phyloP scores from a whole-genome alignment of 2,329 filamentous ascomycete species.

The Diaporthe sp. region DNA sequence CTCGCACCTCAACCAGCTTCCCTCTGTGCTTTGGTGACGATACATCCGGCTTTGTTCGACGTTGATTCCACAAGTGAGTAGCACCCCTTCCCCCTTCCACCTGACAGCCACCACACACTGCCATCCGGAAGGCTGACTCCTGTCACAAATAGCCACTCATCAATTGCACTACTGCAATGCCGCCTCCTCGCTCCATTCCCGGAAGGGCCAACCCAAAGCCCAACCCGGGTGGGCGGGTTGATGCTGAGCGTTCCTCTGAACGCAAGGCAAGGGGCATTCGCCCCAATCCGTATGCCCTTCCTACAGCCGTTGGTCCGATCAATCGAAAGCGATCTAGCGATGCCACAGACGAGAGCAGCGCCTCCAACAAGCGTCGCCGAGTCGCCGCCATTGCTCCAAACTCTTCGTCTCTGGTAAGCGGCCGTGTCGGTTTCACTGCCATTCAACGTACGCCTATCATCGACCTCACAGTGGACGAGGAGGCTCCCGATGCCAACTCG shows the following conservation, averaged over 20 bases:
- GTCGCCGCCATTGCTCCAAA: too few relatives aligned
- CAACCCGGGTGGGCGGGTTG: too few relatives aligned
- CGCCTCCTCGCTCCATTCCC: neutral
- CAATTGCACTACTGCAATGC: neutral
- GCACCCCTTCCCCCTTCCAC: neutral
- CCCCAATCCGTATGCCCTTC: neutral
- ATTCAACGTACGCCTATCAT: neutral
- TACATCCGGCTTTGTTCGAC: neutral
- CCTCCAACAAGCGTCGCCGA: neutral
- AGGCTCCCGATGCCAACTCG: neutral
- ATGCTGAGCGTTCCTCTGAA: neutral
- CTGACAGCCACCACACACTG: neutral
- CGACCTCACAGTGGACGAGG: neutral
- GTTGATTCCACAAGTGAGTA: constrained; percentile 4
- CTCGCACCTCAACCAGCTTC: neutral
- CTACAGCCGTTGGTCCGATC: neutral
- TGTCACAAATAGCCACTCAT: neutral
- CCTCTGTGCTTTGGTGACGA: neutral
- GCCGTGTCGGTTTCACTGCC: neutral
- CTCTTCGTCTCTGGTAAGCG: neutral
- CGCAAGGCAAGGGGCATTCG: neutral
- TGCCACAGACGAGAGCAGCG: neutral
- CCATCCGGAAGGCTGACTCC: neutral
- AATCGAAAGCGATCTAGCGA: neutral
- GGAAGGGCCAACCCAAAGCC: neutral